Conservation (phyloP, 805 yeast genomes). For the Saturnispora dispora region DNA sequence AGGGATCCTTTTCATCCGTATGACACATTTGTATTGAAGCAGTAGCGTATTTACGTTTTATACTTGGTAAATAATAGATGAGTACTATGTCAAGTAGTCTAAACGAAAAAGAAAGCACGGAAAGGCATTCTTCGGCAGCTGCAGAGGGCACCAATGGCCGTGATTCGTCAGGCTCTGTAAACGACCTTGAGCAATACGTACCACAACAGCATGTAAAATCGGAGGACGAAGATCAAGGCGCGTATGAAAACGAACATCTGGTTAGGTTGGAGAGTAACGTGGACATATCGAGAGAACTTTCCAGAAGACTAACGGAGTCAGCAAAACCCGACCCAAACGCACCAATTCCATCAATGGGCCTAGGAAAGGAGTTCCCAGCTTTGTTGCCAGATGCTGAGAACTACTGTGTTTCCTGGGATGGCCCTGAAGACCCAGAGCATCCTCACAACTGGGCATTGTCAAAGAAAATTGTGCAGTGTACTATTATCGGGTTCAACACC, state of each 20-base stretch:
- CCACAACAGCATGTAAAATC: background rate
- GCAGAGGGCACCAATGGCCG: background rate
- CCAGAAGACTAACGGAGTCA: conserved; percentile 36
- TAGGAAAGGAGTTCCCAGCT: conserved; percentile 55
- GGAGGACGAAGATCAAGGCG: too few relatives aligned
- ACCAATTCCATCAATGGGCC: conserved; percentile 56
- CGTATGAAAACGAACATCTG: conserved; percentile 7
- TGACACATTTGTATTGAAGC: background rate
- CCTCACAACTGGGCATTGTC: conserved; percentile 68
- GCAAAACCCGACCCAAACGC: conserved; percentile 27
- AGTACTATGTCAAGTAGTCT: background rate
- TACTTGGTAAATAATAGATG: background rate
- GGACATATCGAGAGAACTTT: conserved; percentile 21
- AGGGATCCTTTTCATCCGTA: background rate
- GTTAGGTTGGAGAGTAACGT: conserved; percentile 16
- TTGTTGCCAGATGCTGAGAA: conserved; percentile 42
- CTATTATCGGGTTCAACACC: conserved; percentile 40
- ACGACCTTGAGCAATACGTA: background rate
- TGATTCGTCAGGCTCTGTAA: background rate
- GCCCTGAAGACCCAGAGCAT: conserved; percentile 68
- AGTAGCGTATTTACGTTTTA: background rate
- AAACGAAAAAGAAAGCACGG: background rate
- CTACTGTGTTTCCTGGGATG: conserved; percentile 66
- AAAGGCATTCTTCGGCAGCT: background rate
- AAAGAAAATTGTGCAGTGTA: conserved; percentile 38